These are phyloP conservation scores for Alternaria dauci DNA, from an alignment of 2,329 filamentous ascomycete species.

Conservation along the genomic window DNA sequence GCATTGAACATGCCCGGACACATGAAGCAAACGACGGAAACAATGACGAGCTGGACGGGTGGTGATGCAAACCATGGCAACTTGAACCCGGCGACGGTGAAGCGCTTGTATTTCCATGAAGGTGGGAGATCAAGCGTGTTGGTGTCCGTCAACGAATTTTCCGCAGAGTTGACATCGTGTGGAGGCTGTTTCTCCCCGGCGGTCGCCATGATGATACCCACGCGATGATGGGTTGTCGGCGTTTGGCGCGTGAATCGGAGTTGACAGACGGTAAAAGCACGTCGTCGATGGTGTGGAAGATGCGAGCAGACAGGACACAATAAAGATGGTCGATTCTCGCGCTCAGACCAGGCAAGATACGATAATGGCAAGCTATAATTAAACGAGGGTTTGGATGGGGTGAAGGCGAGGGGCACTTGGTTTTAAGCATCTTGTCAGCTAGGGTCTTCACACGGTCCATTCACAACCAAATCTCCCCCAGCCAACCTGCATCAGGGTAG, in stretches of 20 bases:
- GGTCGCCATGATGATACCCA: constrained; percentile 35
- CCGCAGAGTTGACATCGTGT: constrained; percentile 40
- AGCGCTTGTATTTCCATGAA: constrained; percentile 59
- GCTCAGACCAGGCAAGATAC: constrained; percentile 23
- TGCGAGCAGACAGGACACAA: constrained; percentile 8
- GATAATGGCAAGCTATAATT: constrained; percentile 20
- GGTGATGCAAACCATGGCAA: constrained; percentile 61
- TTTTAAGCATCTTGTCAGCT: constrained; percentile 40
- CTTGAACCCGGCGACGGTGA: constrained; percentile 52
- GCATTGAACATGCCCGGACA: constrained; percentile 65
- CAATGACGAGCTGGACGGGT: constrained; percentile 58
- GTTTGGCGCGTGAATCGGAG: background rate
- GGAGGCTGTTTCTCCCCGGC: constrained; percentile 33
- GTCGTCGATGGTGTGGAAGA: background rate
- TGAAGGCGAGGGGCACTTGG: constrained; percentile 32
- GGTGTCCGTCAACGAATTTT: constrained; percentile 44
- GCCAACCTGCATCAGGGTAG: constrained; percentile 26
- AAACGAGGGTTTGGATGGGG: constrained; percentile 23
- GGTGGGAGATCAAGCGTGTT: constrained; percentile 49
- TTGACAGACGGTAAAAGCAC: background rate
- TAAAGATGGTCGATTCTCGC: constrained; percentile 20
- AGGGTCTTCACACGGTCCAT: constrained; percentile 30
- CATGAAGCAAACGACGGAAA: constrained; percentile 63
- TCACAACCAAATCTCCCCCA: constrained; percentile 24
- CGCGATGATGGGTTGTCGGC: background rate